These are phyloP conservation scores for Rubus parviflorus DNA, from an alignment of 306 rosid genomes.

Conservation along the genomic window DNA sequence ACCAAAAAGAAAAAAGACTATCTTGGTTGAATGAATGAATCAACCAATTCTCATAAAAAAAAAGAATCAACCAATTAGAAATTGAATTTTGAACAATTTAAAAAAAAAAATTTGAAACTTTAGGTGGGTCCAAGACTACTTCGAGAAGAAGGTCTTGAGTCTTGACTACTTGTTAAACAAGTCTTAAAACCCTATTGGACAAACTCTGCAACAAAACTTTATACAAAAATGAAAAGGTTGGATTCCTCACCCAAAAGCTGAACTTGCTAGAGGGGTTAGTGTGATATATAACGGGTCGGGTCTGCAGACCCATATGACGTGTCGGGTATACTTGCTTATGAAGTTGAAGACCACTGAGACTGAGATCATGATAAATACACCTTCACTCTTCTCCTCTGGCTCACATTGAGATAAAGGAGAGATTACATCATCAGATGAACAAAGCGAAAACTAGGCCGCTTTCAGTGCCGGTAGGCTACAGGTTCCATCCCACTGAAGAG, in stretches of 20 bases:
- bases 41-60: no score
- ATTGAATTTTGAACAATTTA: no score
- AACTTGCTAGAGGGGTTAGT: neutral
- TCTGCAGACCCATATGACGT: neutral
- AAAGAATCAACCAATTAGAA: no score
- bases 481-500: slow-evolving; percentile 66
- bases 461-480: slow-evolving; percentile 39
- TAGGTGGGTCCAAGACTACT: neutral
- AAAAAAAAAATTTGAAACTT: no score
- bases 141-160: neutral
- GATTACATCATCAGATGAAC: neutral
- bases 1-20: no score
- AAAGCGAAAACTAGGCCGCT: neutral
- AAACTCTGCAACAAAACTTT: neutral
- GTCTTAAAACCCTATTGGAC: neutral
- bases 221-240: neutral
- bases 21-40: no score
- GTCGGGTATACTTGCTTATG: neutral
- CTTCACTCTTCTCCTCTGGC: neutral
- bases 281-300: neutral
- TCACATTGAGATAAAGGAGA: neutral
- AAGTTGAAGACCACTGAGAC: neutral
- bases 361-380: neutral
- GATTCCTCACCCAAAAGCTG: neutral
- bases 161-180: no score